Evolutionary conservation across 306 rosid species (phyloP).

Genomic region (Rubus idaeus): DNA sequence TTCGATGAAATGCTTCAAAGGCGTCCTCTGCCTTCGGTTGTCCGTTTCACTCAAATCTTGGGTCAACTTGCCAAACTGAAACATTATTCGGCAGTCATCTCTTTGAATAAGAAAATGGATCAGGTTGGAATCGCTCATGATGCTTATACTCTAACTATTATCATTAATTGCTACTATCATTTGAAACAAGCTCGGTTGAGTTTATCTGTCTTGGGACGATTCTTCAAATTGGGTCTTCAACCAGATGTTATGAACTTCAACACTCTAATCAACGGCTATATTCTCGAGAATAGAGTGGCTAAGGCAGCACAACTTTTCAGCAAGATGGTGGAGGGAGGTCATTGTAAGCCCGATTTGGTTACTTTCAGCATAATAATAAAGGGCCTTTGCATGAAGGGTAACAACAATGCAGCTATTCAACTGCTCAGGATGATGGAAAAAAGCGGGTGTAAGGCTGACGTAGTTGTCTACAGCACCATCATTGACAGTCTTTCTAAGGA

Average conservation of each 20-base stretch:
- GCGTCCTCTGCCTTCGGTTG: slow-evolving; percentile 25
- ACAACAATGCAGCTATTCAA: slow-evolving; percentile 15
- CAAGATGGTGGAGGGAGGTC: slow-evolving; percentile 11
- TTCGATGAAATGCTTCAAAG: slow-evolving; percentile 32
- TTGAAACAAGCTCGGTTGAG: not conserved
- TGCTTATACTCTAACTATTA: slow-evolving; percentile 33
- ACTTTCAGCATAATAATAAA: slow-evolving; percentile 34
- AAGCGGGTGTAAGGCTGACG: slow-evolving; percentile 18
- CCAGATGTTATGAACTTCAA: slow-evolving; percentile 13
- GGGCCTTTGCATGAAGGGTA: slow-evolving; percentile 31
- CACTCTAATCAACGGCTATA: slow-evolving; percentile 38
- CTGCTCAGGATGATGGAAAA: slow-evolving; percentile 22
- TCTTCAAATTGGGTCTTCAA: slow-evolving; percentile 25
- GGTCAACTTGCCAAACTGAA: slow-evolving; percentile 23
- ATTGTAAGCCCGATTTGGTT: not conserved
- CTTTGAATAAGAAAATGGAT: slow-evolving; percentile 22
- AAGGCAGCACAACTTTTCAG: slow-evolving; percentile 1
- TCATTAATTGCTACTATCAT: slow-evolving; percentile 37
- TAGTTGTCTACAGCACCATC: slow-evolving; percentile 24
- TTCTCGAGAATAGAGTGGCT: slow-evolving; percentile 14
- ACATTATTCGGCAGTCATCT: slow-evolving; percentile 16
- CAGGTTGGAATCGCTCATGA: not conserved
- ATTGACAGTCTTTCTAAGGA: slow-evolving; percentile 32
- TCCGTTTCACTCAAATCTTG: slow-evolving; percentile 27
- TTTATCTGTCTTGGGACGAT: slow-evolving; percentile 17